Evolutionary conservation across 1,284 basidiomycete genomes (phyloP), one percentile per base, ranked within the genome.

Genomic region (Cutaneotrichosporon dermatis): DNA sequence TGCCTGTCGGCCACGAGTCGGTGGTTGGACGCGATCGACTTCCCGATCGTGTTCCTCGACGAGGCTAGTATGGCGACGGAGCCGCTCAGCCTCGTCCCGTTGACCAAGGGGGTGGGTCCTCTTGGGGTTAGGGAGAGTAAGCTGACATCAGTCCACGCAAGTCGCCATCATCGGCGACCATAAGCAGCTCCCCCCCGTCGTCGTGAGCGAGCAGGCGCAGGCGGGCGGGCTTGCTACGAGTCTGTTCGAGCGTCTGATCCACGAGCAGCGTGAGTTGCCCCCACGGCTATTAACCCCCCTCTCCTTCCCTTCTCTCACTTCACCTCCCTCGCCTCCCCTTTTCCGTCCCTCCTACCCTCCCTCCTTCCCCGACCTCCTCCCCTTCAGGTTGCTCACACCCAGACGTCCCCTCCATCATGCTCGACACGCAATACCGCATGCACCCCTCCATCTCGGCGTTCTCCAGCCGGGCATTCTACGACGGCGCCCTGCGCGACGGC

Each of bases 51-150:
- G 6, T 93, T 96, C 71, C 79, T 97, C 35, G 93, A 97, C 74
- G 94, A 97, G 77, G 93, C 92, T 2, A 90, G 89, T 7, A 96
- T 95, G 91, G 92, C 90, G 10, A 95, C 92, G 1, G 93, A 97
- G 77, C 91, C 92, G 12, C 86, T 89, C 25, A 87, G 88, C 10
- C 78, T 93, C 48, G 86, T 94, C 59, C 89, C 91, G 0, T 79
- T 94, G 41, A 92, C 90, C 85, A 91, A 89, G 83, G 91, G 91
- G 2, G 51, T 53, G 41, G 9, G 33, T 33, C 36, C 34, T n/a
- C 15, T 13, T 25, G 11, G 2, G 36, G 7, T 8, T 2, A 40
- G 39, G 12, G 4, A 10, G n/a, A 3, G 3, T 25, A 25, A 25
- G 51, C 51, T 53, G 7, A 53, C 39, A 9, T 2, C 16, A 53